phyloP scores from a whole-genome alignment of 75 land plant genomes.

The Selaginella moellendorffii region DNA sequence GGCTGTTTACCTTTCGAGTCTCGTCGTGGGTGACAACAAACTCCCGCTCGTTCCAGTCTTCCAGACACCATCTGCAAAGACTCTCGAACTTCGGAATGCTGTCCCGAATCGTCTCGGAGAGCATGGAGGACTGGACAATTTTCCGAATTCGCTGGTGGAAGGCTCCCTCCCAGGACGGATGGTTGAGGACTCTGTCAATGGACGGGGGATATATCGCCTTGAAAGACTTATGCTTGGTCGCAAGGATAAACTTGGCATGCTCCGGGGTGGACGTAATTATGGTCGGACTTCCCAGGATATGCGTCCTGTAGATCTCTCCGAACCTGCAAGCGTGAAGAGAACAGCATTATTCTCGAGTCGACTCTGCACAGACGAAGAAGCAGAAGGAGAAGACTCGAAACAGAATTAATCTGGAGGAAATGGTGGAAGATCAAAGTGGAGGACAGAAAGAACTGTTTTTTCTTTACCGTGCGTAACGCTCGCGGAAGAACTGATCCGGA shows the following conservation, averaged over 20 bases:
- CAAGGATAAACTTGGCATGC: conserved; percentile 1
- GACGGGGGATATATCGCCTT: conserved; percentile 8
- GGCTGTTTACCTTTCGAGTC: conserved; percentile 5
- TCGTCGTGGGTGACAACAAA: background rate
- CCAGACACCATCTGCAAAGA: background rate
- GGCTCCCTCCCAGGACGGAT: conserved; percentile 6
- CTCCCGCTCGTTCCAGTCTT: background rate
- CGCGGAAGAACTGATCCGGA: conserved; percentile 2
- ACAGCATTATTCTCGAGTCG: no score
- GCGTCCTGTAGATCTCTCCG: background rate
- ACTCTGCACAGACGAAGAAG: no score
- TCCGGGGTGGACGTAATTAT: background rate
- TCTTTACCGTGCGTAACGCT: background rate
- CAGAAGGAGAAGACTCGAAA: no score
- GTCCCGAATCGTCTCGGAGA: background rate
- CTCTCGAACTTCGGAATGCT: conserved; percentile 2
- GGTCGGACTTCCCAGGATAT: conserved; percentile 5
- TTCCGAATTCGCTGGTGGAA: background rate
- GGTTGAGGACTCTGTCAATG: conserved; percentile 5
- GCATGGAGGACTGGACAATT: background rate
- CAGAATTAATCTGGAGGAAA: background rate
- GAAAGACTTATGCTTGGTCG: conserved; percentile 8
- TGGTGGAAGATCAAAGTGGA: background rate
- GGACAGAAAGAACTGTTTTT: background rate
- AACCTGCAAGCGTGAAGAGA: no score